Evolutionary conservation across 2,329 filamentous ascomycete species (phyloP), one percentile per base, ranked within the genome.

Genomic region (Acephala macrosclerotiorum): DNA sequence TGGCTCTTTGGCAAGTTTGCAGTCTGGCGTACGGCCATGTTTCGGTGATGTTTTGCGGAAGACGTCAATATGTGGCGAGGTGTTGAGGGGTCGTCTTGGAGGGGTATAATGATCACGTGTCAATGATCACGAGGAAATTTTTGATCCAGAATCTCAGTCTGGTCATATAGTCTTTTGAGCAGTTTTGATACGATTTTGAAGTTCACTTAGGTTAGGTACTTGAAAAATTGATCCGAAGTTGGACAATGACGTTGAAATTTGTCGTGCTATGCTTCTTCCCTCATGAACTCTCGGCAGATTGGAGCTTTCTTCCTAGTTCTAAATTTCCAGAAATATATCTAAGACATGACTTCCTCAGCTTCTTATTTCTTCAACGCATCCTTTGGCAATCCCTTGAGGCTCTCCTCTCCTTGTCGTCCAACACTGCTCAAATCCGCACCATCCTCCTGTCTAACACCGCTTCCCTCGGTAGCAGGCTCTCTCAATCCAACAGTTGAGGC

Each of bases 321-420:
- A 47, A 9, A 3, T 47, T 45, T 8, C 14, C 16, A 45, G n/a
- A 47, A 11, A 11, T 22, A 8, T 2, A 60, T 16, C 2, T 2
- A 55, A 53, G 47, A 11, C 42, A 25, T 25, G 16, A 40, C n/a
- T n/a, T n/a, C n/a, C n/a, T n/a, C 8, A 36, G 35, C 20, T 40
- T 16, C 42, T 47, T 64, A 64, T 25, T 66, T 66, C 59, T 51
- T 57, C 42, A 29, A 68, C 26, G 71, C 71, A 70, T 91, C 89
- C 75, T 85, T 85, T 20, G 88, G 87, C 25, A 87, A 78, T 2
- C 81, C 82, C 11, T 80, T 77, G 12, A 90, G 77, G 42, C 81
- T 80, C 38, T 92, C 89, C 69, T 82, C 80, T 22, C 82, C 89
- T 77, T 91, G 83, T 53, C 90, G 83, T 14, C 89, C 91, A 64